phyloP scores from a whole-genome alignment of 805 yeast genomes.

The Candida incommunis region DNA sequence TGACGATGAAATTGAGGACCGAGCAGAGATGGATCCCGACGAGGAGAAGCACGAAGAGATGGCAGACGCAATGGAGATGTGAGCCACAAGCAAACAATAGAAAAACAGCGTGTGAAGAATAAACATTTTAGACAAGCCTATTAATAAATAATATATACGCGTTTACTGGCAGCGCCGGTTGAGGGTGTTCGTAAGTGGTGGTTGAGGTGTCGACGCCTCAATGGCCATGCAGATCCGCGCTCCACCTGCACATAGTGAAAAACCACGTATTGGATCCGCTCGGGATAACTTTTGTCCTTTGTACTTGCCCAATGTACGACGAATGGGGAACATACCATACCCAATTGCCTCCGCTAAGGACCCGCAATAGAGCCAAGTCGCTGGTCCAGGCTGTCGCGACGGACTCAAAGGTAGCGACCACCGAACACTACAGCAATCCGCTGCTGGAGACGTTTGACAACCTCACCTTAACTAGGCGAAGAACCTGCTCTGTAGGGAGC shows the following conservation, averaged over 20 bases:
- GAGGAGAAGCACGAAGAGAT: constrained; percentile 22
- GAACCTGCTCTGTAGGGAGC: constrained; percentile 11
- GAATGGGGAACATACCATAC: constrained; percentile 1
- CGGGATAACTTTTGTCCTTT: too few species aligned
- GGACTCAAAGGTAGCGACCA: constrained; percentile 1
- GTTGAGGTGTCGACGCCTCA: too few species aligned
- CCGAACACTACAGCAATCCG: not conserved
- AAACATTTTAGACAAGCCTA: too few species aligned
- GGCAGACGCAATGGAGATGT: constrained; percentile 17
- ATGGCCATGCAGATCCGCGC: too few species aligned
- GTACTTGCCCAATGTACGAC: constrained; percentile 1
- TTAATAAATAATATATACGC: too few species aligned
- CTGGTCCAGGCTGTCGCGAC: constrained; percentile 10
- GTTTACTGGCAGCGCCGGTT: too few species aligned
- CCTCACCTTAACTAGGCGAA: constrained; percentile 2
- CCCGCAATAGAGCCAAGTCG: constrained; percentile 7
- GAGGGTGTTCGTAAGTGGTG: too few species aligned
- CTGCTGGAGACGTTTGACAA: not conserved
- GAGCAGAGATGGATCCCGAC: constrained; percentile 17
- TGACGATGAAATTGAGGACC: constrained; percentile 52
- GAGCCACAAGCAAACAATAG: not conserved
- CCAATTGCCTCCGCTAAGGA: not conserved
- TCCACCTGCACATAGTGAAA: too few species aligned
- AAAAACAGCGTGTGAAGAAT: too few species aligned
- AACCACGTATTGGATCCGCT: too few species aligned